Evolutionary conservation across 2,329 filamentous ascomycete genomes (phyloP).

Genomic region (Sclerotinia spermophila): DNA sequence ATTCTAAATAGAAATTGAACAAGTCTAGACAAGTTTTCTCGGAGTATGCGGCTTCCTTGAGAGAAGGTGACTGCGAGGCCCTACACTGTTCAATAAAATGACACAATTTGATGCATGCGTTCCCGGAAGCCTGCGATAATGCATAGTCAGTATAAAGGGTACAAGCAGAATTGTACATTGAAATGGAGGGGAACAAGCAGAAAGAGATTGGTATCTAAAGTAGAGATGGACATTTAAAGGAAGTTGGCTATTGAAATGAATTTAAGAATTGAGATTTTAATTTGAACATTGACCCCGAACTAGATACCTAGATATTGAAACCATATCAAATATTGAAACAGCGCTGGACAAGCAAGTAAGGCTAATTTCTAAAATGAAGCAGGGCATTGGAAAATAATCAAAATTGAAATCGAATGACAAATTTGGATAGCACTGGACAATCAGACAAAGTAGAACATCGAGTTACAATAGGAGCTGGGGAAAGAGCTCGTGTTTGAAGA

Average conservation of each 20-base stretch:
- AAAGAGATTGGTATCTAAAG: neutral
- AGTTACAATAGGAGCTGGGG: neutral
- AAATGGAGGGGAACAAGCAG: neutral
- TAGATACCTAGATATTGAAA: neutral
- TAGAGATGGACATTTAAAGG: neutral
- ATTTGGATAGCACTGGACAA: neutral
- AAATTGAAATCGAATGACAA: neutral
- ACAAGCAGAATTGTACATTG: neutral
- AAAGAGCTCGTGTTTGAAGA: neutral
- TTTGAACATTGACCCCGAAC: neutral
- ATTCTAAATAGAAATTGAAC: conserved; percentile 62
- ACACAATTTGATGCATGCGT: conserved; percentile 57
- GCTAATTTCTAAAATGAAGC: neutral
- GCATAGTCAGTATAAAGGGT: neutral
- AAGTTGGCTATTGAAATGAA: neutral
- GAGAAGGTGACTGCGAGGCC: conserved; percentile 44
- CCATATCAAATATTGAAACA: neutral
- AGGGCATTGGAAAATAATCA: neutral
- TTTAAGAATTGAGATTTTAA: neutral
- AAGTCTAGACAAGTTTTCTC: conserved; percentile 47
- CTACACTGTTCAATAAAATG: conserved; percentile 59
- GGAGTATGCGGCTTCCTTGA: conserved; percentile 52
- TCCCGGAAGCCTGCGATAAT: conserved; percentile 43
- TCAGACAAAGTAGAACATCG: neutral
- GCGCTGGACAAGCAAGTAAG: neutral